Percentiles rank a stretch among this genome's conserved stretches.
phyloP scores from a whole-genome alignment of 148 eudicot species.

The Diospyros lotus region DNA sequence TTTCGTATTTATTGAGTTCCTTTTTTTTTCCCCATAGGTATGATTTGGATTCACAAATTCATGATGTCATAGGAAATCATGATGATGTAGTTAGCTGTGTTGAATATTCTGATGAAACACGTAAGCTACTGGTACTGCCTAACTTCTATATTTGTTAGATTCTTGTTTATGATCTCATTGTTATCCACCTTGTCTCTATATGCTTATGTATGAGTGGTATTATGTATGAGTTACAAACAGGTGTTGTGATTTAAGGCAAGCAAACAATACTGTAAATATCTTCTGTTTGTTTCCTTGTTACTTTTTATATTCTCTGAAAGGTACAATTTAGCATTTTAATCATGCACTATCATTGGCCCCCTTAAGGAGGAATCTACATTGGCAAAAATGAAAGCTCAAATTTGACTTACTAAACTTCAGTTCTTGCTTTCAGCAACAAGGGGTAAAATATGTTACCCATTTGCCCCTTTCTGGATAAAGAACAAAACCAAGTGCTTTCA shows the following conservation, averaged over 20 bases:
- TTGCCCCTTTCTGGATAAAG: no score
- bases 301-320: neutral
- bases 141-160: neutral
- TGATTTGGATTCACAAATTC: conserved; percentile 58
- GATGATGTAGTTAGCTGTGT: conserved; percentile 61
- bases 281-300: neutral
- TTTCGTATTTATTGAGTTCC: neutral
- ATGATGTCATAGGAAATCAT: conserved; percentile 54
- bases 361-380: neutral
- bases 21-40: conserved; percentile 38
- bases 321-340: neutral
- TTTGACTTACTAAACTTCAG: neutral
- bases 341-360: neutral
- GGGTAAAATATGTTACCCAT: neutral
- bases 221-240: neutral
- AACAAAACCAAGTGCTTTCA: no score
- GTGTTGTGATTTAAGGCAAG: neutral
- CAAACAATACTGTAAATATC: neutral
- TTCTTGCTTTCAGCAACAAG: neutral
- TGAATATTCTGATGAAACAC: conserved; percentile 68
- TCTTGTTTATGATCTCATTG: neutral
- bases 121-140: conserved; percentile 37
- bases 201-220: neutral
- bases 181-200: neutral
- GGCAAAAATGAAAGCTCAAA: conserved; percentile 2